phyloP scores from a whole-genome alignment of 73 alveolate genomes.

The Stentor roeselii region DNA sequence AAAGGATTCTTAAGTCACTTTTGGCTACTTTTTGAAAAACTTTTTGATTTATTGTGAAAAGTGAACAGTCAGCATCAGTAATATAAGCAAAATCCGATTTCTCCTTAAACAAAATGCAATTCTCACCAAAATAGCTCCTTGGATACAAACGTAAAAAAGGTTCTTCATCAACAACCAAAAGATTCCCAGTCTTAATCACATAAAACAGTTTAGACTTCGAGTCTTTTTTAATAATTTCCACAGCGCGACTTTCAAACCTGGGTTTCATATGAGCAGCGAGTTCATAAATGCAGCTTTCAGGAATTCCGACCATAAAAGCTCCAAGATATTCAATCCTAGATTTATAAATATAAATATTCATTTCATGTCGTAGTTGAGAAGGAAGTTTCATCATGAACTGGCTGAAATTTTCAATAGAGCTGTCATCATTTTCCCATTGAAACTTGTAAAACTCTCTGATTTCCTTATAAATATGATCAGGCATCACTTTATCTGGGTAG shows the following conservation, averaged over 20 bases:
- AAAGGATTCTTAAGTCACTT: background rate
- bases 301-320: background rate
- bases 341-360: background rate
- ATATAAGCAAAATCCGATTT: background rate
- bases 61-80: background rate
- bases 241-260: background rate
- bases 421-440: background rate
- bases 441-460: background rate
- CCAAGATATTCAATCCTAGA: background rate
- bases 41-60: background rate
- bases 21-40: background rate
- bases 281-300: background rate
- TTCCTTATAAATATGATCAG: background rate
- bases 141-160: background rate
- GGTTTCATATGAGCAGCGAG: background rate
- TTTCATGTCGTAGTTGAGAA: background rate
- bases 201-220: background rate
- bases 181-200: background rate
- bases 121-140: background rate
- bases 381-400: background rate
- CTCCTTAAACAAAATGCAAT: background rate
- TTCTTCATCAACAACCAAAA: background rate
- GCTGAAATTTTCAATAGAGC: background rate
- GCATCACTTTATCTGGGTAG: slow-evolving; percentile 1
- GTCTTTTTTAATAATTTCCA: background rate